Conservation (phyloP, 2,329 filamentous ascomycete species). For the Orbilia quercus region DNA sequence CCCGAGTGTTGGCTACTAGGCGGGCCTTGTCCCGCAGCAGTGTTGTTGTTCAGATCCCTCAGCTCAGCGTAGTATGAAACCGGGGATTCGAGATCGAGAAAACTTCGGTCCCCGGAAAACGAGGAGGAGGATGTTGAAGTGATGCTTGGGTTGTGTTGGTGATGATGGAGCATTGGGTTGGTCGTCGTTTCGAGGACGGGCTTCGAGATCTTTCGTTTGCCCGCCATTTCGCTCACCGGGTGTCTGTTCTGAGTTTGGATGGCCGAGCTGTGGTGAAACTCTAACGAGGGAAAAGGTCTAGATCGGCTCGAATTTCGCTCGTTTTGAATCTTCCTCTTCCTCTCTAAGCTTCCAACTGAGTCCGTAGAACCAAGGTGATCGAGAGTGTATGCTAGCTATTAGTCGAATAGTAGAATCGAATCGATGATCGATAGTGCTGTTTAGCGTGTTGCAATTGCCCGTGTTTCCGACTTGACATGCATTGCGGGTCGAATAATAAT, state of each 20-base stretch:
- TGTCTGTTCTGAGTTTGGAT: slow-evolving; percentile 12
- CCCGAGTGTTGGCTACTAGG: slow-evolving; percentile 21
- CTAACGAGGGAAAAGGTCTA: background rate
- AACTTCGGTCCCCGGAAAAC: slow-evolving; percentile 17
- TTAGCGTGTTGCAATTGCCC: slow-evolving; percentile 12
- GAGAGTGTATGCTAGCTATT: too few species aligned
- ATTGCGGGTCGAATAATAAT: too few species aligned
- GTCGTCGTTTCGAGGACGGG: slow-evolving; percentile 39
- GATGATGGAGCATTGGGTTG: slow-evolving; percentile 32
- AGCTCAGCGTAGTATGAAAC: slow-evolving; percentile 21
- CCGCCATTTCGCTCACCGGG: too few species aligned
- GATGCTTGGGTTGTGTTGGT: slow-evolving; percentile 35
- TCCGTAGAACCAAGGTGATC: background rate
- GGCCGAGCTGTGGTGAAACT: background rate
- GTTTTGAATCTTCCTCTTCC: background rate
- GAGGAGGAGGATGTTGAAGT: slow-evolving; percentile 22
- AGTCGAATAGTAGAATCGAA: too few species aligned
- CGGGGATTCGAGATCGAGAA: slow-evolving; percentile 40
- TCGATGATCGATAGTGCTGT: slow-evolving; percentile 8
- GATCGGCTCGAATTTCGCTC: slow-evolving; percentile 8
- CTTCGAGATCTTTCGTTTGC: slow-evolving; percentile 39
- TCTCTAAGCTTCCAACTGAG: too few species aligned
- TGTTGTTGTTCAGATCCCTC: slow-evolving; percentile 15
- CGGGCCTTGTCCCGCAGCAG: slow-evolving; percentile 5
- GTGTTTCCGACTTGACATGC: too few species aligned